phyloP scores from a whole-genome alignment of 1,284 basidiomycete species.

The Leccinum angustisporum region DNA sequence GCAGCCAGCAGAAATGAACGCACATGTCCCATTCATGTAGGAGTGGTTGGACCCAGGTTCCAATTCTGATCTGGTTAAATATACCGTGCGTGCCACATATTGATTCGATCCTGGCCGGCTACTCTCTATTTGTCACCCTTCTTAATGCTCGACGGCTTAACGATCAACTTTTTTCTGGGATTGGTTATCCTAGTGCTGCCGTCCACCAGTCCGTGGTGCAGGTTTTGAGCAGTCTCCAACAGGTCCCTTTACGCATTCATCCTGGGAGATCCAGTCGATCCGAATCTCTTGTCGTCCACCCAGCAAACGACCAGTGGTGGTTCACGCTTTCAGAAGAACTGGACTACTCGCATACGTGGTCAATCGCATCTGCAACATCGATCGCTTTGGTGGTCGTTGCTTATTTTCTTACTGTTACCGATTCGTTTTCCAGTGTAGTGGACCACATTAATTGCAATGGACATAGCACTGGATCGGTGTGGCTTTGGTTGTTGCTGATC shows the following conservation, averaged over 20 bases:
- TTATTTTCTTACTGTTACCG: slow-evolving; percentile 41
- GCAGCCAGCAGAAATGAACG: too few species aligned
- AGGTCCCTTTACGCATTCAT: slow-evolving; percentile 32
- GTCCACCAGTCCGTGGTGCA: slow-evolving; percentile 21
- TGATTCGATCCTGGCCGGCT: slow-evolving; percentile 23
- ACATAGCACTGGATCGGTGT: slow-evolving; percentile 39
- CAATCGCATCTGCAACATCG: slow-evolving; percentile 39
- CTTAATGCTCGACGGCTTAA: slow-evolving; percentile 35
- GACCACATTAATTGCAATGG: slow-evolving; percentile 33
- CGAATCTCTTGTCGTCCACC: slow-evolving; percentile 32
- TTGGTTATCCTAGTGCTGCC: slow-evolving; percentile 19
- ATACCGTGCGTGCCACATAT: too few species aligned
- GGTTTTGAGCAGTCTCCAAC: slow-evolving; percentile 30
- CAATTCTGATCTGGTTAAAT: too few species aligned
- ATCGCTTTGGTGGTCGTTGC: slow-evolving; percentile 45
- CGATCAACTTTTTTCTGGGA: slow-evolving; percentile 18
- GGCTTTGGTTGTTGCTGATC: slow-evolving; percentile 44
- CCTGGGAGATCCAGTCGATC: slow-evolving; percentile 24
- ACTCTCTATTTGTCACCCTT: slow-evolving; percentile 34
- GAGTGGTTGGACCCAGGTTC: too few species aligned
- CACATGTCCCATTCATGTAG: too few species aligned
- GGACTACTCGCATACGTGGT: slow-evolving; percentile 38
- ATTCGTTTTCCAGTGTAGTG: slow-evolving; percentile 35
- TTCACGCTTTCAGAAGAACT: slow-evolving; percentile 21
- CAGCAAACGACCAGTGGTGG: slow-evolving; percentile 37